These are phyloP conservation scores for Tetraselmis striata DNA, from an alignment of 139 green algal genomes.

Conservation along the genomic window DNA sequence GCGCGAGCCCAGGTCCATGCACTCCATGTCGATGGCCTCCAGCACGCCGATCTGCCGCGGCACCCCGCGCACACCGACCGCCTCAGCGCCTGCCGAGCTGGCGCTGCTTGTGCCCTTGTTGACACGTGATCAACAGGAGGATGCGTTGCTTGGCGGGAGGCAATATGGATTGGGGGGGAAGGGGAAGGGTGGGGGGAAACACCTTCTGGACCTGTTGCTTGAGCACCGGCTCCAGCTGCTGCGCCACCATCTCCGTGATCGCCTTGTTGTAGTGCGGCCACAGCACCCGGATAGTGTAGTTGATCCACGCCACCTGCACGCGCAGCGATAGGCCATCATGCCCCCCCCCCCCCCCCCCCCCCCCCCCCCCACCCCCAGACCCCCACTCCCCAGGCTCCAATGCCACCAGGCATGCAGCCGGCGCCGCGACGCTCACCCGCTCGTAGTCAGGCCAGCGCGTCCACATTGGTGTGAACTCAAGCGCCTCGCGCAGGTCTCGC, in stretches of 20 bases:
- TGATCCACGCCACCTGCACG: slow-evolving; percentile 48
- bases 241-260: slow-evolving; percentile 25
- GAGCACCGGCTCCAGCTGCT: slow-evolving; percentile 18
- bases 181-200: no score
- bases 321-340: no score
- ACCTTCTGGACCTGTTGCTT: slow-evolving; percentile 13
- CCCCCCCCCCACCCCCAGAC: no score
- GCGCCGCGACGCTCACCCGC: slow-evolving; percentile 34
- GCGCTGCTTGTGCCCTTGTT: no score
- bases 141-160: no score
- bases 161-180: no score
- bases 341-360: no score
- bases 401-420: no score
- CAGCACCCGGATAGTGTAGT: slow-evolving; percentile 36
- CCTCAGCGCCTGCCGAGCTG: no score
- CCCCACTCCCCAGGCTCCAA: no score
- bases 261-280: slow-evolving; percentile 54
- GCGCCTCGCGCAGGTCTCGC: slow-evolving; percentile 15
- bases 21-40: slow-evolving; percentile 37
- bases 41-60: slow-evolving; percentile 32
- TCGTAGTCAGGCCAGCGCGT: slow-evolving; percentile 58
- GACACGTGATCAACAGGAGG: no score
- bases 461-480: slow-evolving; percentile 53
- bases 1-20: slow-evolving; percentile 41
- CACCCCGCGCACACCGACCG: no score